phyloP scores from a whole-genome alignment of 495 filamentous ascomycete genomes.

The Haplographium delicatum region DNA sequence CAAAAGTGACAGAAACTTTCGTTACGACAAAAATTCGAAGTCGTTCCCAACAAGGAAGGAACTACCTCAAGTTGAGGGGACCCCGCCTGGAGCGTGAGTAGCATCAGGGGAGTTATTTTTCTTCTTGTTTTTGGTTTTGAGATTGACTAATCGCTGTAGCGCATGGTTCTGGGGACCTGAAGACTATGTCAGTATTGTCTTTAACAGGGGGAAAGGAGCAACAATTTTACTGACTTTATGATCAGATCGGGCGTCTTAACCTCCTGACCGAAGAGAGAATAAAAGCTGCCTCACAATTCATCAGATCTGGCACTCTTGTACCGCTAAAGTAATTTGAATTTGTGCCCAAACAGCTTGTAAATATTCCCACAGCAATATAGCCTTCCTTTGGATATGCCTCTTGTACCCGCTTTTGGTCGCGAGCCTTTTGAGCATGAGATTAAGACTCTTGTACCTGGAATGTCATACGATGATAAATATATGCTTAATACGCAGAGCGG shows the following conservation, averaged over 20 bases:
- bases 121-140: neutral
- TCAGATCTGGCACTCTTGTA: constrained; percentile 6
- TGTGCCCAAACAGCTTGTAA: neutral
- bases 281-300: neutral
- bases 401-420: constrained; percentile 35
- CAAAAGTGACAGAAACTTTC: constrained; percentile 1
- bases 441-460: constrained; percentile 37
- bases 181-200: constrained; percentile 2
- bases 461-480: constrained; percentile 59
- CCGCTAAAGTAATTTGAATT: constrained; percentile 2
- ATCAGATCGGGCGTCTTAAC: constrained; percentile 3
- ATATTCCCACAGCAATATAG: constrained; percentile 23
- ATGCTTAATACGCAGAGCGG: constrained; percentile 63
- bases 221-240: neutral
- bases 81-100: constrained; percentile 8
- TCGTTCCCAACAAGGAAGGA: constrained; percentile 10
- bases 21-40: constrained; percentile 6
- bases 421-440: constrained; percentile 39
- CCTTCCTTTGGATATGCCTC: constrained; percentile 50
- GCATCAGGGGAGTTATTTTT: too few relatives aligned
- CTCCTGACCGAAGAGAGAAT: constrained; percentile 4
- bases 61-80: constrained; percentile 5
- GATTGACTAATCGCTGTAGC: neutral
- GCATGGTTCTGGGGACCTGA: constrained; percentile 12
- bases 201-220: neutral